Conservation (phyloP, 1,284 basidiomycete species). For the Ceratobasidium sp. region DNA sequence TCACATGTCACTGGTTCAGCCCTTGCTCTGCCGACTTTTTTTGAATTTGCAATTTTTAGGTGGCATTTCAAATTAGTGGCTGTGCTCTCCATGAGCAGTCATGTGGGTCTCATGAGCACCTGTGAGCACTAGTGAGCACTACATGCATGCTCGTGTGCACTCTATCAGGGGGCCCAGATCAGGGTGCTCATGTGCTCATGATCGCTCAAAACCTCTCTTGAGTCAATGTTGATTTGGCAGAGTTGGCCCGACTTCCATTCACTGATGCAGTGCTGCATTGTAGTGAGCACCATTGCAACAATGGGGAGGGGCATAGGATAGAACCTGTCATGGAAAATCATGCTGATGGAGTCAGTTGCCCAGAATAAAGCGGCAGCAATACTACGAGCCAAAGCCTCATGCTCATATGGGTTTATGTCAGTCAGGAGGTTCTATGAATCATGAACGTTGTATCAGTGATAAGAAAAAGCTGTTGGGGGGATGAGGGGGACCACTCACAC, state of each 20-base stretch:
- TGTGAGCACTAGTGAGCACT: too few species aligned
- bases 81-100: too few species aligned
- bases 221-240: too few species aligned
- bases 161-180: too few species aligned
- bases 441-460: not conserved
- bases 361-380: slow-evolving; percentile 10
- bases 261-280: slow-evolving; percentile 16
- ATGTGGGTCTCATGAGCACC: too few species aligned
- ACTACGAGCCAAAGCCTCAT: not conserved
- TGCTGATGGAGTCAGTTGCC: slow-evolving; percentile 8
- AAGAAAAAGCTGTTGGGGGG: too few species aligned
- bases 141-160: too few species aligned
- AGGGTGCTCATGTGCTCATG: too few species aligned
- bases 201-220: too few species aligned
- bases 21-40: not conserved
- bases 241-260: slow-evolving; percentile 11
- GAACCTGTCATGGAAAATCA: slow-evolving; percentile 10
- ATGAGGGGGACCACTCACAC: not conserved
- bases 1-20: not conserved
- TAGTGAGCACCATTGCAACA: slow-evolving; percentile 19
- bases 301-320: slow-evolving; percentile 9
- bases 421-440: not conserved
- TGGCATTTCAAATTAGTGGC: not conserved
- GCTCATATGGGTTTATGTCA: not conserved
- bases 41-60: not conserved